phyloP scores from a whole-genome alignment of 2,329 filamentous ascomycete genomes.

The Escovopsis sp. region DNA sequence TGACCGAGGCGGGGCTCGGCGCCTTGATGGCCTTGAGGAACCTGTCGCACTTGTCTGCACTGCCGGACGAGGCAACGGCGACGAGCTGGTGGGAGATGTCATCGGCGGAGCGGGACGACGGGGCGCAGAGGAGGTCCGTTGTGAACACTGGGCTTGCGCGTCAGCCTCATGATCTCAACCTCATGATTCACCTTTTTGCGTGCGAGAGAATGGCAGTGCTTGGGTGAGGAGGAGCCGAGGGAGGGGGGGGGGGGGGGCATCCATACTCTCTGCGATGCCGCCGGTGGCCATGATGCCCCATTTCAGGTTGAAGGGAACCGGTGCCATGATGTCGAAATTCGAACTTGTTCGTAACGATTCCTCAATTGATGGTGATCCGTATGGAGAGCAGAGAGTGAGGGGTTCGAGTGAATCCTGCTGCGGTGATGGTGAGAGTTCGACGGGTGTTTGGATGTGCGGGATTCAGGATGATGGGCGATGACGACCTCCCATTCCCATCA shows the following conservation, averaged over 20 bases:
- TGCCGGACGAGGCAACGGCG: conserved; percentile 68
- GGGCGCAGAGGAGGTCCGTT: conserved; percentile 65
- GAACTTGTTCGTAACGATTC: not conserved
- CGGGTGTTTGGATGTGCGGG: no score
- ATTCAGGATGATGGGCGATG: no score
- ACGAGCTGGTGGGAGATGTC: conserved; percentile 66
- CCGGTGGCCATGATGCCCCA: conserved; percentile 50
- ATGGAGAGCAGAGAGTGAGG: no score
- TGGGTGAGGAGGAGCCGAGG: not conserved
- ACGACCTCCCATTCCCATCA: no score
- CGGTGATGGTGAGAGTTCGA: no score
- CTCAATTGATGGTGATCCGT: no score
- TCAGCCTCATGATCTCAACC: not conserved
- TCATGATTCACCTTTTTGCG: not conserved
- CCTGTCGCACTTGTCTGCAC: conserved; percentile 49
- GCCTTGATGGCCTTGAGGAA: conserved; percentile 56
- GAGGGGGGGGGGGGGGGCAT: no score
- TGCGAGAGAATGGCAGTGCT: not conserved
- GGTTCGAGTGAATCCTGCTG: no score
- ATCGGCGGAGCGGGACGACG: conserved; percentile 49
- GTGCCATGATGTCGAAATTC: no score
- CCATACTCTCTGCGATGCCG: conserved; percentile 41
- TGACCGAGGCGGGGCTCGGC: conserved; percentile 46
- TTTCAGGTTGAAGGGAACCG: conserved; percentile 29
- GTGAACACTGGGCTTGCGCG: conserved; percentile 39